Evolutionary conservation across 2,329 filamentous ascomycete genomes (phyloP).

Genomic region (Ascochyta viciae-villosae): DNA sequence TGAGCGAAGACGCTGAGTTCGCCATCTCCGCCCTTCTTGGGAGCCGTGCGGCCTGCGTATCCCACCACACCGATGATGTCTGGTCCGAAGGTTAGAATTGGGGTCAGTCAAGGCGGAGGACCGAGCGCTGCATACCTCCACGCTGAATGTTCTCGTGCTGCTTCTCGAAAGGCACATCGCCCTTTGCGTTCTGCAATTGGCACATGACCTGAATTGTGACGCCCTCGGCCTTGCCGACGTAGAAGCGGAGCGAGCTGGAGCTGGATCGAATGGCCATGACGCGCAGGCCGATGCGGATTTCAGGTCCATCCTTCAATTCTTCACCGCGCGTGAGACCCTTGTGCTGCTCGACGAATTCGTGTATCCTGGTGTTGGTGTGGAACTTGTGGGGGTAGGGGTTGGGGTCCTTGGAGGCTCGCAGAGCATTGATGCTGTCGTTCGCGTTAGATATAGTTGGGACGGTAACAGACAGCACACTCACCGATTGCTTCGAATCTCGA

Average conservation of each 20-base stretch:
- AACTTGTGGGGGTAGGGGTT: constrained; percentile 94
- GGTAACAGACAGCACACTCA: too few relatives aligned
- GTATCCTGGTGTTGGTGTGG: constrained; percentile 81
- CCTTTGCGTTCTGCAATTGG: constrained; percentile 78
- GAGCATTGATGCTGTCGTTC: constrained; percentile 73
- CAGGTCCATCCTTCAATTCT: constrained; percentile 70
- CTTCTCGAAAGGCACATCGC: constrained; percentile 75
- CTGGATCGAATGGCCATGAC: constrained; percentile 66
- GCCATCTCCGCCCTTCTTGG: constrained; percentile 87
- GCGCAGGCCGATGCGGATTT: constrained; percentile 79
- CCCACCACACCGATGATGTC: constrained; percentile 91
- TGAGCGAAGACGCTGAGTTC: constrained; percentile 93
- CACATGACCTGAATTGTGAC: constrained; percentile 90
- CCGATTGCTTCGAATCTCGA: constrained; percentile 75
- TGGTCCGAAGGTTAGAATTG: not conserved
- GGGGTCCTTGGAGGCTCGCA: constrained; percentile 74
- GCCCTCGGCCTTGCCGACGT: constrained; percentile 67
- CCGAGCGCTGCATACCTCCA: constrained; percentile 56
- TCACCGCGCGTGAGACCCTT: constrained; percentile 88
- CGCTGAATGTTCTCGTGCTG: constrained; percentile 89
- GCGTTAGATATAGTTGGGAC: not conserved
- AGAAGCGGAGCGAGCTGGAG: constrained; percentile 39
- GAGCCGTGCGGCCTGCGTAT: constrained; percentile 83
- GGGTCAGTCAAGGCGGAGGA: not conserved
- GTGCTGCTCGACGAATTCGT: constrained; percentile 80